A percentile compares a stretch with the other conserved stretches of the same genome.
These are phyloP conservation scores for Auriscalpium microsporum DNA, from an alignment of 768 basidiomycete genomes.

Conservation along the genomic window DNA sequence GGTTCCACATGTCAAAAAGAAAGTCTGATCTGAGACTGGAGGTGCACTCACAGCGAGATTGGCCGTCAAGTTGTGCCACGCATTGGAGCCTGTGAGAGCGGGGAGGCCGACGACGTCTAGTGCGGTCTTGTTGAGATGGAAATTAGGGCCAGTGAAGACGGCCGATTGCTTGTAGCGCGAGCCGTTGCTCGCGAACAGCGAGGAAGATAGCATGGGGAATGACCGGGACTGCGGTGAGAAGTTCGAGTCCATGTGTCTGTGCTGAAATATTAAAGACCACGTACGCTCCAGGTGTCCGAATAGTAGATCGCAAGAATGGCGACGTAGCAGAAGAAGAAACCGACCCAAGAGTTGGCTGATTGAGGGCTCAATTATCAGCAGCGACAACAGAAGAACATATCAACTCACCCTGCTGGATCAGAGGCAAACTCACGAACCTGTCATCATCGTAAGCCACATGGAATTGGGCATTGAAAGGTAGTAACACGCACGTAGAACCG, in stretches of 20 bases:
- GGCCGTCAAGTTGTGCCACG: constrained; percentile 38
- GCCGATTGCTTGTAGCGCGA: constrained; percentile 44
- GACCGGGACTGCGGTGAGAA: constrained; percentile 31
- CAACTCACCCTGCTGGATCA: constrained; percentile 44
- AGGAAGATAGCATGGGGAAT: constrained; percentile 54
- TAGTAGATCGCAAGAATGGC: constrained; percentile 51
- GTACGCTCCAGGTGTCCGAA: constrained; percentile 52
- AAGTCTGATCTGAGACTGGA: neutral
- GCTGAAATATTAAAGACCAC: constrained; percentile 17
- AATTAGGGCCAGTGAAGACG: constrained; percentile 40
- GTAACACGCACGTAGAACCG: constrained; percentile 26
- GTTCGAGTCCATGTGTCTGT: constrained; percentile 14
- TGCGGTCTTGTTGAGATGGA: constrained; percentile 46
- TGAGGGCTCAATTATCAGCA: neutral
- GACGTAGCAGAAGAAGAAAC: constrained; percentile 43
- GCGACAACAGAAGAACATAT: no score
- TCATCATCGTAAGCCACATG: neutral
- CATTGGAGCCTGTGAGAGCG: constrained; percentile 39
- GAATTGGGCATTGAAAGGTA: neutral
- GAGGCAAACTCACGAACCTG: constrained; percentile 41
- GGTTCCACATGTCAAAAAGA: neutral
- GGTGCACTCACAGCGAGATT: constrained; percentile 36
- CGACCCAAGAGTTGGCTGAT: constrained; percentile 50
- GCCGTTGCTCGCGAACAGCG: constrained; percentile 48
- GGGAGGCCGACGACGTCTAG: constrained; percentile 37